Evolutionary conservation across 2,329 filamentous ascomycete species (phyloP), one percentile per base, ranked within the genome.

Genomic region (Davidsoniella australis): DNA sequence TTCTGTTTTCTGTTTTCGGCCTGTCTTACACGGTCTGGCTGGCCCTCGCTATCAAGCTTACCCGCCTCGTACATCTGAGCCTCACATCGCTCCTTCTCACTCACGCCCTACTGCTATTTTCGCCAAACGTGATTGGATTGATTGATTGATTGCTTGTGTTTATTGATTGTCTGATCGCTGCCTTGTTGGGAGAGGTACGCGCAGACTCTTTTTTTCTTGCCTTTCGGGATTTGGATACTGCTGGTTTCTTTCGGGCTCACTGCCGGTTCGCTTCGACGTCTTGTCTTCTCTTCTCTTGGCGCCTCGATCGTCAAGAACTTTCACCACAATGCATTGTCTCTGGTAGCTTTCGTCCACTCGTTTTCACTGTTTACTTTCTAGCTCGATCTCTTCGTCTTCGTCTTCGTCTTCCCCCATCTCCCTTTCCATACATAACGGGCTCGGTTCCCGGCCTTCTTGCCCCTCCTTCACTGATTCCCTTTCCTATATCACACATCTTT

Each of bases 191-290:
- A 33, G 42, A 45, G 24, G 42, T 24, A 33, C 24, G 24, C 24
- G n/a, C 12, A 20, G 42, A n/a, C 24, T 8, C 26, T 45, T n/a
- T 12, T 26, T 5, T 23, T n/a, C 6, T 24, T 23, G 20, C 20
- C 20, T 23, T 23, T 5, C 5, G 20, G 20, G 20, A 23, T 23
- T 23, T 23, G 20, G 20, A 23, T 23, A 23, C 29, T 49, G 8
- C 10, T 26, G 24, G 56, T 65, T 67, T 48, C 68, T 70, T 70
- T 69, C n/a, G 23, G 23, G 24, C 24, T n/a, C 33, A 24, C 24
- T 33, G 42, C 33, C 29, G 17, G 33, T 5, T 45, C 42, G 42
- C 29, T 12, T 33, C 29, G 29, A 33, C 29, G 42, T 14, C 24
- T 44, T 45, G 42, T 14, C 24, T 45, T 45, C 3, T 29, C 29